Base-by-base conservation (phyloP, 2,329 filamentous ascomycete genomes). In the Ophiosphaerella herpotricha region DNA sequence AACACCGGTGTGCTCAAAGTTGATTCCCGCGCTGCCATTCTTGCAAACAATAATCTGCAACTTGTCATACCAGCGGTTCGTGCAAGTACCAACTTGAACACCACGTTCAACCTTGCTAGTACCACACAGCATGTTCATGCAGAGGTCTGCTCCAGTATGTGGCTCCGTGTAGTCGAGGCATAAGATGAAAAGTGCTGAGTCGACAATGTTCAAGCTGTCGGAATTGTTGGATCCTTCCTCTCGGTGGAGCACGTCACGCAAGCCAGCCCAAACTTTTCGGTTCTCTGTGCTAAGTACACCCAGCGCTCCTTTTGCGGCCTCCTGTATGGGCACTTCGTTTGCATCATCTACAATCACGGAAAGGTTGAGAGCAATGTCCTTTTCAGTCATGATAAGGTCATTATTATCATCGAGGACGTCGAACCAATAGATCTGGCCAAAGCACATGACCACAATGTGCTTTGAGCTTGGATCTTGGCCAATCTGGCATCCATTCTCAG, bases 31-130 rank as follows among this genome's bases (percentile, higher is more conserved):
- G 68, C 91, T 96, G 49, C 94, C 94, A 74, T 97, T 99, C 77
- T 96, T 96, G 81, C 94, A 97, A 43, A 99, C 94, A 46, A 99
- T 97, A 55, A 99, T 97, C 71, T 99, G 94, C 40, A 99, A 81
- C 78, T 99, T 99, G 77, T 99, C 94, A 68, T 99, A 99, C 94
- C 94, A 99, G 54, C 94, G 83, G 74, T 99, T 99, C 12, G 93
- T 97, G 76, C 94, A 99, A 2, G 94, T 97, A 26, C 94, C 94
- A 38, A 97, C 91, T 75, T 99, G 94, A 2, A 99, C 90, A 4
- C 94, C 94, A 68, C 88, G 89, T 66, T 96, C 89, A 11, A 97
- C 87, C 67, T 94, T 87, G 62, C 88, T 96, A 0, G 91, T 96
- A 38, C 94, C 94, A 67, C 94, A 97, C 11, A 99, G 88, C 93